phyloP scores from a whole-genome alignment of 2,329 filamentous ascomycete genomes.

The Penicillium sp. region DNA sequence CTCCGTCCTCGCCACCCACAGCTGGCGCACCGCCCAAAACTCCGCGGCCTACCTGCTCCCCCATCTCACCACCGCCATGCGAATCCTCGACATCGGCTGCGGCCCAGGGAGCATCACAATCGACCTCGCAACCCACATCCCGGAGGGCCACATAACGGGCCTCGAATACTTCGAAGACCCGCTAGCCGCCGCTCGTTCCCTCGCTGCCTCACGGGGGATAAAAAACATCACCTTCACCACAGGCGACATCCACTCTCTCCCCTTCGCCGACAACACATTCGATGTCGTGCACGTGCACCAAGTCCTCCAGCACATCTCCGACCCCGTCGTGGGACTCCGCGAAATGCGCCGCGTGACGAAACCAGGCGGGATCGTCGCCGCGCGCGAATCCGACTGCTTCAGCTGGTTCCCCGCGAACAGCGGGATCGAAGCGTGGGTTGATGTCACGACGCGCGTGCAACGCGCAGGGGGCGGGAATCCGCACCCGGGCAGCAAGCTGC shows the following conservation, averaged over 20 bases:
- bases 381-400: conserved; percentile 46
- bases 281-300: conserved; percentile 66
- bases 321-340: conserved; percentile 56
- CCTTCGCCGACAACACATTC: conserved; percentile 53
- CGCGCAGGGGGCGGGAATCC: conserved; percentile 4
- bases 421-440: conserved; percentile 10
- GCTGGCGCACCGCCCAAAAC: conserved; percentile 39
- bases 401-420: conserved; percentile 40
- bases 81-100: conserved; percentile 52
- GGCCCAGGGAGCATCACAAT: conserved; percentile 51
- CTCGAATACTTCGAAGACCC: conserved; percentile 40
- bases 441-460: background rate
- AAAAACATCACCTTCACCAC: conserved; percentile 42
- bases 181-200: conserved; percentile 37
- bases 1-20: conserved; percentile 39
- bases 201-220: conserved; percentile 35
- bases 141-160: conserved; percentile 45
- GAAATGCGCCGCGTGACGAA: conserved; percentile 62
- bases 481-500: background rate
- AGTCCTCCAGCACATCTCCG: conserved; percentile 60
- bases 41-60: conserved; percentile 46
- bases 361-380: conserved; percentile 58
- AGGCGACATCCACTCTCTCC: conserved; percentile 49
- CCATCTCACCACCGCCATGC: conserved; percentile 41
- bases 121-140: conserved; percentile 44